These are phyloP conservation scores for Fragaria nilgerrensis DNA, from an alignment of 306 rosid species.

Conservation along the genomic window DNA sequence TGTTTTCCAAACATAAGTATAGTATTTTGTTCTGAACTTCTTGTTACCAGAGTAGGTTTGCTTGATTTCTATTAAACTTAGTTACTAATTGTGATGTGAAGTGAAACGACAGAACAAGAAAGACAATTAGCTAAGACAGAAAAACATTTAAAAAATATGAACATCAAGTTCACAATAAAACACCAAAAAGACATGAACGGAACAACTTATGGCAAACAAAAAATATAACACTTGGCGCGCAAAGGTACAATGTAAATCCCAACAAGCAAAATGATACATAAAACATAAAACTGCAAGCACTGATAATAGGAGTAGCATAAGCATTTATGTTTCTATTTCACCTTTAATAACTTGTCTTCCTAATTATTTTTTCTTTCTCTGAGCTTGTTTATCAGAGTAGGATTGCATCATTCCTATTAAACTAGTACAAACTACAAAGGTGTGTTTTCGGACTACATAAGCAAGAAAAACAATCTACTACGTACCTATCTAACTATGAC, in stretches of 20 bases:
- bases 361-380: neutral
- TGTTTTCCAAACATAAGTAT: neutral
- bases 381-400: neutral
- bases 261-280: neutral
- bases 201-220: neutral
- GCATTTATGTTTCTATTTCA: neutral
- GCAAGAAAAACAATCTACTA: neutral
- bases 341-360: neutral
- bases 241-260: neutral
- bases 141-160: neutral
- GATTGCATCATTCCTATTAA: neutral
- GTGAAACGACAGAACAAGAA: neutral
- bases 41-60: neutral
- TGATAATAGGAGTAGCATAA: neutral
- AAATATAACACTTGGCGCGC: neutral
- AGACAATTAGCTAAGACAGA: neutral
- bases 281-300: neutral
- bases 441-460: neutral
- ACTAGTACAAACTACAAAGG: neutral
- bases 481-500: neutral
- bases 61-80: neutral
- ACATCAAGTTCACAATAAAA: neutral
- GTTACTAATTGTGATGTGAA: neutral
- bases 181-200: neutral
- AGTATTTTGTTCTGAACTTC: no score